Conservation (phyloP, 345 rosid genomes). For the Citropsis articulata region DNA sequence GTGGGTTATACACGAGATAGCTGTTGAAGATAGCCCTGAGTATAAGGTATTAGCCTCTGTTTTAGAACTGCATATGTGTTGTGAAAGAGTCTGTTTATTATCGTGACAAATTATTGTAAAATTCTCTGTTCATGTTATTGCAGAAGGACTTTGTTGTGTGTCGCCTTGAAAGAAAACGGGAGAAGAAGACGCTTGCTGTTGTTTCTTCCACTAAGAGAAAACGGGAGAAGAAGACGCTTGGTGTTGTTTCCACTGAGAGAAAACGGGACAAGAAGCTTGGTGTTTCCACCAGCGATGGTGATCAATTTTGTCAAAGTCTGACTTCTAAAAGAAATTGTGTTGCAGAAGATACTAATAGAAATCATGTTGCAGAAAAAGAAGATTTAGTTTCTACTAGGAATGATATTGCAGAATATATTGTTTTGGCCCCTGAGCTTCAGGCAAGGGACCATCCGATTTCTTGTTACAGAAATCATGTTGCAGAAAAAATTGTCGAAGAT, state of each 20-base stretch:
- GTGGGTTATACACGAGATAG: conserved; percentile 6
- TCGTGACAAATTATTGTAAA: not conserved
- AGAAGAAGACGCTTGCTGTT: no score
- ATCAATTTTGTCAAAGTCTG: not conserved
- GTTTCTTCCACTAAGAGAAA: no score
- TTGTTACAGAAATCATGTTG: not conserved
- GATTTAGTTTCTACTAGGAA: not conserved
- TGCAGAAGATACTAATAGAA: not conserved
- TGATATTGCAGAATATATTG: not conserved
- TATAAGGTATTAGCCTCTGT: not conserved
- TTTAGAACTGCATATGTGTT: not conserved
- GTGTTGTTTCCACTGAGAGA: no score
- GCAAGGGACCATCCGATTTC: no score
- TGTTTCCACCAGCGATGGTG: not conserved
- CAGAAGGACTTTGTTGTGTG: conserved; percentile 4
- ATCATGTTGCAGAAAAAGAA: not conserved
- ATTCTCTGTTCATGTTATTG: not conserved
- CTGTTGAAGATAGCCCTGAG: not conserved
- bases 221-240: no score
- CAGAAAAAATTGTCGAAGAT: not conserved
- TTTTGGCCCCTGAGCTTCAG: no score
- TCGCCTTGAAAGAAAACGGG: not conserved
- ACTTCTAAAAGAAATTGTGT: no score
- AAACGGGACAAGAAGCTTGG: no score
- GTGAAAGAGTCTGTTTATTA: not conserved